phyloP scores from a whole-genome alignment of 208 protist genomes.

The Acanthamoeba sp. region DNA sequence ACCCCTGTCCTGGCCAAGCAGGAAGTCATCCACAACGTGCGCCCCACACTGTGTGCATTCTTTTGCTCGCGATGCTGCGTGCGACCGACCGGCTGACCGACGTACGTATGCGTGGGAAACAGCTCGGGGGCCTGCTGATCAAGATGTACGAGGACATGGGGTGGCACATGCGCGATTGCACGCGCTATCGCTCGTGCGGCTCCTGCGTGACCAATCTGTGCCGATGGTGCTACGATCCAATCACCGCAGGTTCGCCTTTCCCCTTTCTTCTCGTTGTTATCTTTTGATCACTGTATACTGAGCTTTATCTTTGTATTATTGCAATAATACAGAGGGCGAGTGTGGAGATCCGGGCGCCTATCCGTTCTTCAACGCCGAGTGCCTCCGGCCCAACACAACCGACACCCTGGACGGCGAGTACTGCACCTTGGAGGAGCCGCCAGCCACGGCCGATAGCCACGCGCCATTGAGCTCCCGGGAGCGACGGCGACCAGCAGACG shows the following conservation, averaged over 20 bases:
- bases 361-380: conserved; percentile 69
- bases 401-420: not conserved
- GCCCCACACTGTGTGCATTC: not conserved
- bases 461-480: no score
- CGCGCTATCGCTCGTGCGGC: conserved; percentile 53
- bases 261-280: no score
- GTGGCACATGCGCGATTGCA: conserved; percentile 62
- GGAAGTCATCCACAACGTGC: conserved; percentile 60
- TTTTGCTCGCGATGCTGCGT: not conserved
- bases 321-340: not conserved
- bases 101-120: not conserved
- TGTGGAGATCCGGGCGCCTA: conserved; percentile 34
- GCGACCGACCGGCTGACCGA: no score
- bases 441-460: not conserved
- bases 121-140: conserved; percentile 34
- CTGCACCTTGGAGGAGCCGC: not conserved
- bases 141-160: conserved; percentile 72
- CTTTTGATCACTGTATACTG: no score
- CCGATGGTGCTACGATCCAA: conserved; percentile 42
- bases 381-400: not conserved
- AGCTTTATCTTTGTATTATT: not conserved
- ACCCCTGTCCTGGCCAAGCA: conserved; percentile 23
- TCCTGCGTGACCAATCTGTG: conserved; percentile 49
- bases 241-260: not conserved
- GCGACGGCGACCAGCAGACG: not conserved